Conservation (phyloP, 257 asterid species). For the Gentiana dahurica region DNA sequence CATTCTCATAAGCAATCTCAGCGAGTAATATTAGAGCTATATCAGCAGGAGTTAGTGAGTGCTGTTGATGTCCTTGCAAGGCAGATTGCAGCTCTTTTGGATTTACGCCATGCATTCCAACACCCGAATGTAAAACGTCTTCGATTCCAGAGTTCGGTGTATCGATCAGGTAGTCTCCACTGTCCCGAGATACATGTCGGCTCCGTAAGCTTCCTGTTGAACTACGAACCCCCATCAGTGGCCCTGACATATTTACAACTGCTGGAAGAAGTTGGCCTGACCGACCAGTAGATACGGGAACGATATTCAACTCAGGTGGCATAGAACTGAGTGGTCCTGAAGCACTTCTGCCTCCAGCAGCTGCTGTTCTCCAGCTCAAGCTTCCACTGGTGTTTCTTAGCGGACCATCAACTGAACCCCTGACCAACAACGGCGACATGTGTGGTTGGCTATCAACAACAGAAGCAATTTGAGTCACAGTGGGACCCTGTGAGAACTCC, state of each 20-base stretch:
- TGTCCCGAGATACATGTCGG: constrained; percentile 96
- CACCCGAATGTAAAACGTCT: constrained; percentile 70
- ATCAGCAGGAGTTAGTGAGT: constrained; percentile 88
- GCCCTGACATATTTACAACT: constrained; percentile 96
- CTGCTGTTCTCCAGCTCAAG: constrained; percentile 98
- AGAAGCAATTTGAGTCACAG: constrained; percentile 68
- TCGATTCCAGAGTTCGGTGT: constrained; percentile 87
- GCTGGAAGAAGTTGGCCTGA: constrained; percentile 97
- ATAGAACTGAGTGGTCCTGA: constrained; percentile 94
- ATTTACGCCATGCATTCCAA: constrained; percentile 60
- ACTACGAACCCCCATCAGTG: constrained; percentile 91
- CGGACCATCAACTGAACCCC: constrained; percentile 97
- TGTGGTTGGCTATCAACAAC: constrained; percentile 87
- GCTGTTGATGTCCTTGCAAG: constrained; percentile 98
- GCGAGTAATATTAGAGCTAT: constrained; percentile 89
- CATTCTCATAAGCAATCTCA: constrained; percentile 98
- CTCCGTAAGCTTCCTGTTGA: constrained; percentile 96
- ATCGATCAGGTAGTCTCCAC: constrained; percentile 92
- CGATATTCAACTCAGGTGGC: constrained; percentile 85
- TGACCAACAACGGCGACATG: constrained; percentile 96
- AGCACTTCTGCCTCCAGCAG: constrained; percentile 94
- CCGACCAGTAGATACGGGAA: constrained; percentile 82
- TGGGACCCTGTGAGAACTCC: constrained; percentile 92
- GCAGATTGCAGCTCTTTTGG: constrained; percentile 98
- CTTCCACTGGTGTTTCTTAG: constrained; percentile 93